Evolutionary conservation across 2,329 filamentous ascomycete genomes (phyloP).

Genomic region (Exophiala sideris): DNA sequence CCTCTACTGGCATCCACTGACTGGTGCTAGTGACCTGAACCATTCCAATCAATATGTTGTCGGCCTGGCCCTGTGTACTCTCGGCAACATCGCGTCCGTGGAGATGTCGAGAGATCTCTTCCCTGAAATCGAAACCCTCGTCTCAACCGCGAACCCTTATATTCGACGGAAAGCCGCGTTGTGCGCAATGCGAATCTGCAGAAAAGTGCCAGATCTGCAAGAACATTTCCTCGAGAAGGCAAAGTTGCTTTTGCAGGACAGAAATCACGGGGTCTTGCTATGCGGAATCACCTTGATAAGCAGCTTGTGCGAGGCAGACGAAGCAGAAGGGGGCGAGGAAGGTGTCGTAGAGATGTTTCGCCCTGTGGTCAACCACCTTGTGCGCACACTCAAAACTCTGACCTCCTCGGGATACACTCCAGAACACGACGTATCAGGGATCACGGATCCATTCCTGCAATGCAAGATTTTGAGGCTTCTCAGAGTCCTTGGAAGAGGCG

Average conservation of each 20-base stretch:
- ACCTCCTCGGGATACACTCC: constrained; percentile 95
- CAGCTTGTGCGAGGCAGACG: constrained; percentile 91
- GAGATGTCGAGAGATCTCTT: constrained; percentile 99
- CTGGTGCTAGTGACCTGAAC: constrained; percentile 70
- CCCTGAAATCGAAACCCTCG: constrained; percentile 85
- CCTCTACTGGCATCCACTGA: constrained; percentile 32
- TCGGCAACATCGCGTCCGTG: constrained; percentile 95
- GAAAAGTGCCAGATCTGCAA: constrained; percentile 93
- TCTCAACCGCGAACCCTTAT: constrained; percentile 95
- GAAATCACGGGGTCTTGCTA: constrained; percentile 92
- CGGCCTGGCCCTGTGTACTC: constrained; percentile 88
- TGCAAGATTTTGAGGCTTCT: constrained; percentile 90
- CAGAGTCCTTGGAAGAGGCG: constrained; percentile 79
- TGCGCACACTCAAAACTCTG: constrained; percentile 85
- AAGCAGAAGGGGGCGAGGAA: constrained; percentile 78
- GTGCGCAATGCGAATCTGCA: constrained; percentile 98
- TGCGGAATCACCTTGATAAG: constrained; percentile 88
- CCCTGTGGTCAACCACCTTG: constrained; percentile 76
- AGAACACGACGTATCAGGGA: constrained; percentile 96
- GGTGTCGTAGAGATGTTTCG: constrained; percentile 89
- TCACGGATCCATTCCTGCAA: constrained; percentile 95
- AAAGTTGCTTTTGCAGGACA: constrained; percentile 78
- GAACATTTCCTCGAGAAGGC: constrained; percentile 97
- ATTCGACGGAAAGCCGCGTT: constrained; percentile 94
- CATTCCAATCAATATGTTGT: constrained; percentile 99